Evolutionary conservation across 1,284 basidiomycete species (phyloP), one percentile per base, ranked within the genome.

Genomic region (Trametes versicolor): DNA sequence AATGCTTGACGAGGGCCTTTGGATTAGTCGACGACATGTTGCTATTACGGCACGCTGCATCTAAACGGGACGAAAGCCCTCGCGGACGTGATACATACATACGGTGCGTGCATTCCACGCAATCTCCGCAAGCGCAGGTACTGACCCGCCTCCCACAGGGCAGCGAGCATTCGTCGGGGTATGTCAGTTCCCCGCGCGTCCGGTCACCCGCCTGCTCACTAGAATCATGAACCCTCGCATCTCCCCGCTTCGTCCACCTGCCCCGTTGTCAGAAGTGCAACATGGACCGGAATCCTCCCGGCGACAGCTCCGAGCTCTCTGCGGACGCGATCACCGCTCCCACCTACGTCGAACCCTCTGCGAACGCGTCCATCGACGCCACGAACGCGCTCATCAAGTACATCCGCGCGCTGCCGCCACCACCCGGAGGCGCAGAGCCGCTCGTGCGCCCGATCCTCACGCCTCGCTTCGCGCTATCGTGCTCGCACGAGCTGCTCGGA

Each of bases 391-490:
- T 96, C 49, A 89, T 98, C 69, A 69, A 80, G 0, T 80, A 95
- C 77, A 91, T 97, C 71, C 85, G 85, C 34, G 74, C 83, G 1
- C 77, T 93, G 39, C 76, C 83, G n/a, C 74, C 75, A 7, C 73
- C 70, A 9, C 53, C 72, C 25, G 58, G 71, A 6, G 66, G 75
- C 23, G 68, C 66, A 62, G 63, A 64, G 27, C 74, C 80, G 8
- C 87, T 96, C 19, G 93, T 99, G 7, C 91, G 93, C 64, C 97
- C 97, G 0, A 89, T 97, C 73, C 80, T 99, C 50, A 99, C 97
- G 0, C 97, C 97, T n/a, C 92, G 97, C 21, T 99, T 99, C 77
- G 97, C 97, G 32, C 93, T 99, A 68, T 90, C 93, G n/a, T 97
- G 95, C 78, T 90, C 95, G 0, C 77, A 84, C 15, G 82, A 87